Base-by-base conservation (phyloP, 176 grass and related monocot species). In the Typha latifolia region DNA sequence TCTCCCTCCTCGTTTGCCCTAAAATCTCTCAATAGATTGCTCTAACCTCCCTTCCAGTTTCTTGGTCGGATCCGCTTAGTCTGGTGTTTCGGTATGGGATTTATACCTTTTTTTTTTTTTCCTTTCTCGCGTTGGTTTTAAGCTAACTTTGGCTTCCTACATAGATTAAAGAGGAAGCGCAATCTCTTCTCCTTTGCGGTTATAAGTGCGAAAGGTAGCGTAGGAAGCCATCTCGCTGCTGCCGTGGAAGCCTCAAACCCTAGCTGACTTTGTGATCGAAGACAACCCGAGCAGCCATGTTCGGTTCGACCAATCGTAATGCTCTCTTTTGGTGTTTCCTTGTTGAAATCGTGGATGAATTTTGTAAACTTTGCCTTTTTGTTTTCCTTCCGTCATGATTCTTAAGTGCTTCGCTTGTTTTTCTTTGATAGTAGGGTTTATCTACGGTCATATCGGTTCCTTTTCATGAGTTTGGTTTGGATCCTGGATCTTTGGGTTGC, bases 221-320 rank as follows among this genome's bases (percentile, higher is more conserved):
- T 6, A 43, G 37, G 37, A 43, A 43, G 37, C 7, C 5, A 43
- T 43, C 37, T 43, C 37, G 37, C 37, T 43, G 37, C 8, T 43
- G 10, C n/a, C 18, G 63, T 43, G 10, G 63, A 32, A 43, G 63
- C 27, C 15, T n/a, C 31, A 65, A 10, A 65, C 32, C 63, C 16
- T 47, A 11, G n/a, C 32, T 15, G 7, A 4, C 32, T 32, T 37
- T 14, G 31, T 37, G 32, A 65, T 65, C 63, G 32, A 47, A 65
- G 32, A 43, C 27, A 43, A 34, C n/a, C 32, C 2, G 53, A 59
- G 73, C 53, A 69, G 75, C 75, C 75, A 87, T 87, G 84, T 87
- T 87, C 68, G 84, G 84, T 63, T 76, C 80, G n/a, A 82, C 27
- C 56, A 87, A 69, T 49, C 76, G 84, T 87, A 82, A 14, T 26